These are phyloP conservation scores for Diaporthe vexans DNA, from an alignment of 2,329 filamentous ascomycete species.

Conservation along the genomic window DNA sequence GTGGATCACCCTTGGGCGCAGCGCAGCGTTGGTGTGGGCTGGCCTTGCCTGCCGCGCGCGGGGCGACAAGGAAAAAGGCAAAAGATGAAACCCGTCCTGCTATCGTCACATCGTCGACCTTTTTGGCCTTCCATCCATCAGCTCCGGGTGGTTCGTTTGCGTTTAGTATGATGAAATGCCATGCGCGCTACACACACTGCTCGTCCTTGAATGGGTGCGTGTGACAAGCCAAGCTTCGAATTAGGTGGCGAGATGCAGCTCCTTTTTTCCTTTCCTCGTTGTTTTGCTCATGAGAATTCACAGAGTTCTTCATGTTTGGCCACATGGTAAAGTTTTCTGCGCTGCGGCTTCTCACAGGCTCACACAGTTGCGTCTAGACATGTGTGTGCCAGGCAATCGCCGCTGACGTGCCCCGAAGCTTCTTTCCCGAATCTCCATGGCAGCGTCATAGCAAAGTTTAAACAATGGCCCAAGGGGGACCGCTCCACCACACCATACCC, in stretches of 20 bases:
- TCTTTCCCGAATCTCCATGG: conserved; percentile 30
- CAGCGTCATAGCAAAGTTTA: conserved; percentile 32
- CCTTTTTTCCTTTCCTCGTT: background rate
- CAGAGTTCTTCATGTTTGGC: conserved; percentile 17
- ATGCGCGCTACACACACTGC: background rate
- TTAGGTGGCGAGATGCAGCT: conserved; percentile 15
- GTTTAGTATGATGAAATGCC: background rate
- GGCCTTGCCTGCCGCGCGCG: conserved; percentile 32
- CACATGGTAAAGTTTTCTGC: conserved; percentile 16
- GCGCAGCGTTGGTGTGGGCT: conserved; percentile 23
- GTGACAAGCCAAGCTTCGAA: conserved; percentile 1
- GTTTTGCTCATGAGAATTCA: conserved; percentile 4
- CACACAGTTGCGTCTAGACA: background rate
- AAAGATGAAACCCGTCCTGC: conserved; percentile 29
- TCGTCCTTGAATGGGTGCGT: background rate
- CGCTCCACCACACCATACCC: conserved; percentile 23
- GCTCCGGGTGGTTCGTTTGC: conserved; percentile 29
- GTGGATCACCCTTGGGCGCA: conserved; percentile 20
- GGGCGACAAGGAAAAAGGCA: conserved; percentile 25
- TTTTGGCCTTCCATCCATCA: conserved; percentile 5
- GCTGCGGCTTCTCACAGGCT: background rate
- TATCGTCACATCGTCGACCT: conserved; percentile 25
- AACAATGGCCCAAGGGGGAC: conserved; percentile 19
- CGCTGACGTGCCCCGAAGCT: conserved; percentile 29
- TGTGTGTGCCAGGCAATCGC: conserved; percentile 5